Conservation (phyloP, 306 rosid species). For the Acacia acuminata region DNA sequence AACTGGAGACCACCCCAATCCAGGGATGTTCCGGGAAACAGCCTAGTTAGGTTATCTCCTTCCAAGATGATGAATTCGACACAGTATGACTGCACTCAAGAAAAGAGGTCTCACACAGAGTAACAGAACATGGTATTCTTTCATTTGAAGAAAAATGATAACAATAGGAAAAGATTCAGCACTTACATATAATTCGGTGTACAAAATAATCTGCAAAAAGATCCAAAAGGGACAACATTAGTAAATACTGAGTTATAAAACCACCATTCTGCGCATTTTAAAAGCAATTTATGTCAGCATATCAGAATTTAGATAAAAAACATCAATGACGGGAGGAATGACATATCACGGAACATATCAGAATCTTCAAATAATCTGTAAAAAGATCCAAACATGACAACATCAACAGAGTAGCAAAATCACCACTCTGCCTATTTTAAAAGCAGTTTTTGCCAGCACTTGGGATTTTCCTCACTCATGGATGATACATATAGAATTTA, state of each 20-base stretch:
- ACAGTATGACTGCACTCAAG: conserved; percentile 66
- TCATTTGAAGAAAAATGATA: background rate
- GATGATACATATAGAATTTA: background rate
- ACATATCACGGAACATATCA: background rate
- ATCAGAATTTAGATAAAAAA: background rate
- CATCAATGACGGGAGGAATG: background rate
- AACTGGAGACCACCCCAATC: conserved; percentile 52
- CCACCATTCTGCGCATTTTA: background rate
- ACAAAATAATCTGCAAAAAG: conserved; percentile 69
- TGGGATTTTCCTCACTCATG: conserved; percentile 2
- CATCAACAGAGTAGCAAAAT: conserved; percentile 29
- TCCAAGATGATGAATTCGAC: conserved; percentile 84
- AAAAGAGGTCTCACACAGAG: conserved; percentile 18
- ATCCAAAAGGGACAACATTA: conserved; percentile 31
- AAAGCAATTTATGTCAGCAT: conserved; percentile 1
- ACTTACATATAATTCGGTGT: conserved; percentile 85
- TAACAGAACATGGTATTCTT: conserved; percentile 2
- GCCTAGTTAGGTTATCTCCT: conserved; percentile 79
- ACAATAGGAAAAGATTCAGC: conserved; percentile 19
- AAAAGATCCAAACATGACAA: conserved; percentile 24
- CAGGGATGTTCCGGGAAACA: conserved; percentile 74
- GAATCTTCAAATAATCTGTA: background rate
- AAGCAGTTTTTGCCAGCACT: background rate
- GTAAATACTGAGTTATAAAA: conserved; percentile 31
- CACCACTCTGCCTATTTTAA: background rate